phyloP scores from a whole-genome alignment of 345 rosid species.

The Citrus maxima region DNA sequence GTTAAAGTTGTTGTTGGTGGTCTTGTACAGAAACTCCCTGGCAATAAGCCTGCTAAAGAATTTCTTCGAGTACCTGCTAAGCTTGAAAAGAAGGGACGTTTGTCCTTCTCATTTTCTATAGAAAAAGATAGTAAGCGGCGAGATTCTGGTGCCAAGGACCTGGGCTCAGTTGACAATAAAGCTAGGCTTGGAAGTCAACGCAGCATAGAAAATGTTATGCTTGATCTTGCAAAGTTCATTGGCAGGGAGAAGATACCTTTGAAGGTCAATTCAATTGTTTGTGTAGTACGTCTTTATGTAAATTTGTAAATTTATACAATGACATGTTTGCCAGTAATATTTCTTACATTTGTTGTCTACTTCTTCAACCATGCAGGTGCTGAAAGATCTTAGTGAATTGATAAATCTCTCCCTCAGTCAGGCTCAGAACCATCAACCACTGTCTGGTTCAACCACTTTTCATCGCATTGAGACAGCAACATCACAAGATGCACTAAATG shows the following conservation, averaged over 20 bases:
- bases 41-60: conserved; percentile 45
- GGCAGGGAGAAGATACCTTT: conserved; percentile 85
- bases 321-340: conserved; percentile 2
- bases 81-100: conserved; percentile 52
- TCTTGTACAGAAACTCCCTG: conserved; percentile 57
- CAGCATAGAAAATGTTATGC: conserved; percentile 60
- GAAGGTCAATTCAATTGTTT: conserved; percentile 54
- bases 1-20: conserved; percentile 79
- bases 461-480: conserved; percentile 66
- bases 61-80: conserved; percentile 75
- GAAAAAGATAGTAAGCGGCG: conserved; percentile 47
- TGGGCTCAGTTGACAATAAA: conserved; percentile 44
- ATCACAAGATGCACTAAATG: conserved; percentile 70
- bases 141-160: conserved; percentile 47
- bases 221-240: conserved; percentile 77
- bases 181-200: conserved; percentile 58
- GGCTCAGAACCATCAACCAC: conserved; percentile 62
- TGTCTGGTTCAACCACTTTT: conserved; percentile 81
- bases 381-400: conserved; percentile 77
- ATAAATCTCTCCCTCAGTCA: conserved; percentile 73
- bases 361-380: conserved; percentile 49
- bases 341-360: conserved; percentile 13
- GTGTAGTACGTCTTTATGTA: background rate
- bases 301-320: background rate
- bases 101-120: conserved; percentile 66